Evolutionary conservation across 192 early-diverging fungal species (phyloP).

Genomic region (Backusella tuberculispora): DNA sequence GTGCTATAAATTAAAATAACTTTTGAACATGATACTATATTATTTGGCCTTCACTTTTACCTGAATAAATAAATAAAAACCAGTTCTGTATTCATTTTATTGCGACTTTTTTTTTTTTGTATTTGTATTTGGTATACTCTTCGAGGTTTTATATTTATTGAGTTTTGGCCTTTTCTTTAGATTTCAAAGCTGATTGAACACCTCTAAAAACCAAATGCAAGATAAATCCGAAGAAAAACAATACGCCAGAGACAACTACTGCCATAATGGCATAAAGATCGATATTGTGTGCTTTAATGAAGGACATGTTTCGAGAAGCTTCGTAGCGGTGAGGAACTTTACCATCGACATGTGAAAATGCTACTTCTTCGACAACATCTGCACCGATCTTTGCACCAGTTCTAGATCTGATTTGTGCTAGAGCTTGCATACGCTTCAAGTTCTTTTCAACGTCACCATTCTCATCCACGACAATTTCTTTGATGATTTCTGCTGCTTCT

Average conservation of each 20-base stretch:
- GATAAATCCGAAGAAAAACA: slow-evolving; percentile 1
- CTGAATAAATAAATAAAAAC: no score
- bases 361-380: slow-evolving; percentile 35
- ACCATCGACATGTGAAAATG: slow-evolving; percentile 13
- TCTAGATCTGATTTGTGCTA: slow-evolving; percentile 20
- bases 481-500: background rate
- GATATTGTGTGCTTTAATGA: slow-evolving; percentile 24
- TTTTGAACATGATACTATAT: no score
- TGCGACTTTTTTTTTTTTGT: no score
- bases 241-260: background rate
- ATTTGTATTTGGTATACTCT: no score
- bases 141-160: background rate
- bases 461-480: slow-evolving; percentile 1
- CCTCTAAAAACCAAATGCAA: background rate
- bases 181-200: background rate
- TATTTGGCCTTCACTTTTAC: no score
- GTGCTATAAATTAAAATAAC: no score
- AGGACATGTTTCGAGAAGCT: slow-evolving; percentile 27
- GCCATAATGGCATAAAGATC: slow-evolving; percentile 21
- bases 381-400: slow-evolving; percentile 13
- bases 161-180: background rate
- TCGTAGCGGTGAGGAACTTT: slow-evolving; percentile 24
- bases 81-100: no score
- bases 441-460: slow-evolving; percentile 8
- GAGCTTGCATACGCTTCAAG: slow-evolving; percentile 2